Conservation (phyloP, 495 filamentous ascomycete genomes). For the Xylaria flabelliformis region DNA sequence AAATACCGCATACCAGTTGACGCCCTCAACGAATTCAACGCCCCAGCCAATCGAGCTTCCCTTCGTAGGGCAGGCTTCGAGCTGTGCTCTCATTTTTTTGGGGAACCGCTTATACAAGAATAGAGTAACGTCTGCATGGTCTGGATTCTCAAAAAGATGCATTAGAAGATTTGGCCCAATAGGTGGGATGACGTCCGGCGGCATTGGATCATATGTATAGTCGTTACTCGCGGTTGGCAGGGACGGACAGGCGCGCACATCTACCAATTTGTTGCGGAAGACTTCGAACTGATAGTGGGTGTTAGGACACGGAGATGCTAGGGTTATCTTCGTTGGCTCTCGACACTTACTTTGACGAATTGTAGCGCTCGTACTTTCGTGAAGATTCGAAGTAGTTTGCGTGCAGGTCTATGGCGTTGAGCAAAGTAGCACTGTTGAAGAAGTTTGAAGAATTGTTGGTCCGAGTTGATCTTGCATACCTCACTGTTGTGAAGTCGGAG, state of each 20-base stretch:
- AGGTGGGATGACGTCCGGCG: slow-evolving; percentile 13
- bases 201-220: slow-evolving; percentile 16
- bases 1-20: slow-evolving; percentile 20
- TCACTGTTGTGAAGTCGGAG: slow-evolving; percentile 17
- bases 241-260: slow-evolving; percentile 13
- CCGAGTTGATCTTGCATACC: slow-evolving; percentile 16
- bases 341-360: slow-evolving; percentile 16
- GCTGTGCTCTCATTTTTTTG: slow-evolving; percentile 17
- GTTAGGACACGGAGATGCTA: background rate
- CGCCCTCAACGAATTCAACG: slow-evolving; percentile 10
- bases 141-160: slow-evolving; percentile 22
- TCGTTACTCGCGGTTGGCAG: background rate
- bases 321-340: background rate
- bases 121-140: slow-evolving; percentile 15
- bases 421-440: slow-evolving; percentile 13
- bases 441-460: slow-evolving; percentile 21
- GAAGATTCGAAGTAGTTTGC: background rate
- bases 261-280: slow-evolving; percentile 16
- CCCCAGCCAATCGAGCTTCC: slow-evolving; percentile 22
- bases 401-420: background rate
- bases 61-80: slow-evolving; percentile 16
- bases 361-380: slow-evolving; percentile 6
- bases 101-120: slow-evolving; percentile 12
- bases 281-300: slow-evolving; percentile 12
- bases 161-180: slow-evolving; percentile 16